Evolutionary conservation across 2,329 filamentous ascomycete species (phyloP).

Genomic region (Ceratocystis harringtonii): DNA sequence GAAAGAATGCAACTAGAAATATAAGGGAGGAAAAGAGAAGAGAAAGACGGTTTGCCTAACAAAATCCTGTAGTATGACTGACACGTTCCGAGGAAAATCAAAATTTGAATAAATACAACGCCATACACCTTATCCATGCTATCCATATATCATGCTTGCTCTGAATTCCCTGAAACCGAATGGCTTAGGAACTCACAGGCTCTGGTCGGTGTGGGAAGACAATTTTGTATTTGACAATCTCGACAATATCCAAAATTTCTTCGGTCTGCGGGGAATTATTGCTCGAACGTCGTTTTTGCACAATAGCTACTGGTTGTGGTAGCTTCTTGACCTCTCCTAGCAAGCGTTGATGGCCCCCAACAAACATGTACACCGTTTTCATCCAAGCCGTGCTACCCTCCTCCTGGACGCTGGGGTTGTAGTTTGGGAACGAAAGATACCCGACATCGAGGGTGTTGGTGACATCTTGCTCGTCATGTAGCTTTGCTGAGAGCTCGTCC

Average conservation of each 20-base stretch:
- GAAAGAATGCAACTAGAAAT: neutral
- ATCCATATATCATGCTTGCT: neutral
- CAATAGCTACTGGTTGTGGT: conserved; percentile 60
- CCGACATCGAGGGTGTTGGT: conserved; percentile 41
- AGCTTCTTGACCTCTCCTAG: conserved; percentile 84
- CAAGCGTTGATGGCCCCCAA: conserved; percentile 77
- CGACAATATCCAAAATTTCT: conserved; percentile 62
- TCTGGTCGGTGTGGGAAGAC: conserved; percentile 75
- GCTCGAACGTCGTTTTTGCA: conserved; percentile 40
- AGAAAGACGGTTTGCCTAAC: neutral
- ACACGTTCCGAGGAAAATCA: neutral
- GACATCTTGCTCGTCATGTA: conserved; percentile 13
- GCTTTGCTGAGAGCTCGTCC: conserved; percentile 34
- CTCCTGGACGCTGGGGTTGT: conserved; percentile 37
- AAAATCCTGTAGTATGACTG: neutral
- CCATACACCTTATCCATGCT: neutral
- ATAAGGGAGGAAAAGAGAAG: neutral
- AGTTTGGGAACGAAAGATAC: conserved; percentile 63
- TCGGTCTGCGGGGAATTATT: conserved; percentile 27
- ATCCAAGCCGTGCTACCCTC: conserved; percentile 58
- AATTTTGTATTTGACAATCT: conserved; percentile 76
- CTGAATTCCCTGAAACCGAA: neutral
- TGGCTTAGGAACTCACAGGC: conserved; percentile 45
- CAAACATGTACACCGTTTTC: conserved; percentile 75
- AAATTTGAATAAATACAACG: conserved; percentile 2